Evolutionary conservation across 768 basidiomycete genomes (phyloP), one percentile per base, ranked within the genome.

Genomic region (Lactifluus rugatus): DNA sequence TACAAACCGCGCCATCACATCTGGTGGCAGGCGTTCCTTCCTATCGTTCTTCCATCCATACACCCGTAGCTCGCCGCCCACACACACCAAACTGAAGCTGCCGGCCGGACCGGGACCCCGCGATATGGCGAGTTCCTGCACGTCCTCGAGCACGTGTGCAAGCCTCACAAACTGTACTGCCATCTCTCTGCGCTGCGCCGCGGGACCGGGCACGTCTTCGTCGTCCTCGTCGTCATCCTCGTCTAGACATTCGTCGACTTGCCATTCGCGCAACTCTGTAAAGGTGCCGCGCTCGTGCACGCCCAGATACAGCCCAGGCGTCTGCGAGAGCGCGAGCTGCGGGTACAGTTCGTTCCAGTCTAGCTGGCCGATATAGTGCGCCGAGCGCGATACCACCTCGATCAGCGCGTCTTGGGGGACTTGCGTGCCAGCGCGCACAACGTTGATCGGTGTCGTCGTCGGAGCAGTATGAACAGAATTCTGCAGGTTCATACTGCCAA

Each of bases 321-420:
- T 88, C 66, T 84, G 82, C 7, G 87, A 86, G 54, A 89, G 76
- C 66, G 78, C 83, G 13, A 88, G 70, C 66, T 88, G 86, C 0
- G 82, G 79, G 67, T 81, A 87, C 1, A 73, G 70, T 11, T 85
- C 83, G 31, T 65, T 71, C 84, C 84, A 87, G 64, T 84, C 73
- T 58, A 73, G 72, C 4, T 45, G 32, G 1, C 67, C 64, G n/a
- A 69, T 45, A 52, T 42, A 60, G 14, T 50, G 44, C 37, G 25
- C 13, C 25, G 68, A 62, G 19, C 66, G 57, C 45, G 76, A 75
- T 39, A 67, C 67, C 39, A 76, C 61, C 48, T 74, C 75, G 56
- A 74, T 62, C 55, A 62, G 45, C 36, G 52, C n/a, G 11, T 54
- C 52, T 42, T 65, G 65, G 1, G 60, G 54, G 5, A 62, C 58